phyloP scores from a whole-genome alignment of 805 yeast species.

The Pichia californica region DNA sequence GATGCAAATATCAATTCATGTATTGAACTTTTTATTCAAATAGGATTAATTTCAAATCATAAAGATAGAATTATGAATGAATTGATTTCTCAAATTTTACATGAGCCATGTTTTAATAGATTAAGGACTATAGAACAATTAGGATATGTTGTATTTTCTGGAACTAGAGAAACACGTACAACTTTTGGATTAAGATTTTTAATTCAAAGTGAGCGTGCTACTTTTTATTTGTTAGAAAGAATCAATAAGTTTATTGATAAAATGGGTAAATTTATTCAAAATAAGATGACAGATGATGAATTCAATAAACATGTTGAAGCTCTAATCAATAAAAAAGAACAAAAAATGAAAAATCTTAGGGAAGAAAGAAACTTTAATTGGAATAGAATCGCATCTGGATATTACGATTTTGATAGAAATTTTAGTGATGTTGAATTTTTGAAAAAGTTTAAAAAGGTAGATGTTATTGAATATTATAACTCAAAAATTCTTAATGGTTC shows the following conservation, averaged over 20 bases:
- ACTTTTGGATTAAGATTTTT: conserved; percentile 66
- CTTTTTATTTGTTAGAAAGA: conserved; percentile 69
- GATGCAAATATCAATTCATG: conserved; percentile 74
- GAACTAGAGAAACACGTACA: conserved; percentile 61
- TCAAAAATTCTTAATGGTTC: conserved; percentile 29
- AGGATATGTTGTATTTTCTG: conserved; percentile 89
- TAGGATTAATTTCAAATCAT: conserved; percentile 46
- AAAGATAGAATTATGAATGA: conserved; percentile 46
- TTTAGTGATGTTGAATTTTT: conserved; percentile 52
- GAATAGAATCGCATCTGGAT: conserved; percentile 66
- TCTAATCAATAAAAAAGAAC: conserved; percentile 55
- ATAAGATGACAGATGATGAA: conserved; percentile 52
- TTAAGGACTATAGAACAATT: conserved; percentile 91
- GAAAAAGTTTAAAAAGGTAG: conserved; percentile 44
- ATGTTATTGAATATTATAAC: conserved; percentile 46
- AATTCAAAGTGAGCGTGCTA: conserved; percentile 76
- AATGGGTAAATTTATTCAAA: conserved; percentile 35
- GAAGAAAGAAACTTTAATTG: conserved; percentile 71
- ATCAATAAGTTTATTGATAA: conserved; percentile 57
- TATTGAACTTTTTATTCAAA: conserved; percentile 68
- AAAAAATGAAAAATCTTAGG: conserved; percentile 66
- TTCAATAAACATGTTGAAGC: conserved; percentile 66
- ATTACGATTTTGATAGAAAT: conserved; percentile 63
- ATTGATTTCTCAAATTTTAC: conserved; percentile 62
- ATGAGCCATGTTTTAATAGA: conserved; percentile 86